Percentiles rank a stretch among this genome's conserved stretches.
These are phyloP conservation scores for Pythium diclinum DNA, from an alignment of 352 stramenopile species.

Conservation along the genomic window DNA sequence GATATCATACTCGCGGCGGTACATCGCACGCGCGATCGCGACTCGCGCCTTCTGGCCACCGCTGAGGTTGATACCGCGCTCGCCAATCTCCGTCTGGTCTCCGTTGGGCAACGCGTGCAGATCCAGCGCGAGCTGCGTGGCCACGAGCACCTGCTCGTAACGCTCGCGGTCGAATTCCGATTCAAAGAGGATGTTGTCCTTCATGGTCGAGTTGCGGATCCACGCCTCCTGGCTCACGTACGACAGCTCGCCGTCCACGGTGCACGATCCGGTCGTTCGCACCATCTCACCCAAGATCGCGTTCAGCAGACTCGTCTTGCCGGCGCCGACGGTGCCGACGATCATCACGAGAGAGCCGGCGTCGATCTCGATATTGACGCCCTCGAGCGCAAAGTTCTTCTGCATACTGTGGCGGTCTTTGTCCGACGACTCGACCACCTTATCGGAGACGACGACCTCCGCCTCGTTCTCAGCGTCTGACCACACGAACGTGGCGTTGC, in stretches of 20 bases:
- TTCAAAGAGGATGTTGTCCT: constrained; percentile 42
- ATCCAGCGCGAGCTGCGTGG: constrained; percentile 62
- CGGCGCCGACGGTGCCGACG: constrained; percentile 38
- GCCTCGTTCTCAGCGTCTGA: too few species aligned
- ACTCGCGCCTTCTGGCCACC: constrained; percentile 41
- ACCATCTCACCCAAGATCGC: constrained; percentile 44
- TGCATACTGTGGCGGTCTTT: too few species aligned
- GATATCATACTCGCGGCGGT: constrained; percentile 35
- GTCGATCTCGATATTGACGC: constrained; percentile 55
- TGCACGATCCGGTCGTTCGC: constrained; percentile 21
- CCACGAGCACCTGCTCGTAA: constrained; percentile 44
- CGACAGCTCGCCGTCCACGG: constrained; percentile 26
- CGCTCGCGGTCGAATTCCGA: constrained; percentile 23
- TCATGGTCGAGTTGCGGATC: constrained; percentile 38
- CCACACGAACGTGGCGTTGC: too few species aligned
- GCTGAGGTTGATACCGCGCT: constrained; percentile 44
- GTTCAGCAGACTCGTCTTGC: constrained; percentile 44
- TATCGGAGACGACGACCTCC: neutral
- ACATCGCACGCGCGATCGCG: constrained; percentile 32
- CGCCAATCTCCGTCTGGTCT: constrained; percentile 70
- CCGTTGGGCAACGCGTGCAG: constrained; percentile 66
- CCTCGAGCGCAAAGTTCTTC: constrained; percentile 13
- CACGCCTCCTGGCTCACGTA: constrained; percentile 40
- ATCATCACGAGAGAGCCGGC: constrained; percentile 52
- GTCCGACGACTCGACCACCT: too few species aligned